Evolutionary conservation across 2,329 filamentous ascomycete genomes (phyloP).

Genomic region (Colletotrichum coccodes): DNA sequence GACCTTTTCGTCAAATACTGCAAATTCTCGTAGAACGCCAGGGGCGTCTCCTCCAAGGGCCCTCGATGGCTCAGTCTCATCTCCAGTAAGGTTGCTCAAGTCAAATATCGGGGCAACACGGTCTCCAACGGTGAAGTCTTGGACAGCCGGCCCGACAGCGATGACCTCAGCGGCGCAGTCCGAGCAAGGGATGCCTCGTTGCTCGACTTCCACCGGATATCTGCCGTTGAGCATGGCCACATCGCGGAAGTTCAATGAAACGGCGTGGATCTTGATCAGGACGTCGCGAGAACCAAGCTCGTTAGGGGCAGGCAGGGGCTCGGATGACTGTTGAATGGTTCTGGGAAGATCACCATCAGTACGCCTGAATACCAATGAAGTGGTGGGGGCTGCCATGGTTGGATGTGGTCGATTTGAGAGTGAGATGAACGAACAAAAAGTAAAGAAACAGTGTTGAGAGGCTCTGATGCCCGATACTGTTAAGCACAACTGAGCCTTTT

Average conservation of each 20-base stretch:
- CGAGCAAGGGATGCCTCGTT: constrained; percentile 35
- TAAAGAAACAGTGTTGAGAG: background rate
- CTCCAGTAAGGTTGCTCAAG: constrained; percentile 13
- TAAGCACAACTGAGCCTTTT: background rate
- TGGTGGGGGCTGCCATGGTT: background rate
- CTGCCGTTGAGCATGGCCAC: constrained; percentile 38
- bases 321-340: background rate
- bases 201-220: constrained; percentile 33
- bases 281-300: constrained; percentile 29
- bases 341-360: background rate
- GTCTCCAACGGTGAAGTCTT: constrained; percentile 36
- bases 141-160: constrained; percentile 35
- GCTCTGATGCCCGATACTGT: background rate
- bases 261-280: constrained; percentile 34
- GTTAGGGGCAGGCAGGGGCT: background rate
- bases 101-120: constrained; percentile 34
- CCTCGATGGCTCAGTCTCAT: background rate
- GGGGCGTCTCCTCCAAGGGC: constrained; percentile 33
- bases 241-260: constrained; percentile 38
- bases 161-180: constrained; percentile 38
- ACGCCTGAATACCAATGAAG: background rate
- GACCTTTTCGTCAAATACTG: constrained; percentile 33
- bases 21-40: constrained; percentile 38
- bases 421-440: background rate
- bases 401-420: background rate